A percentile compares a stretch with the other conserved stretches of the same genome.
Evolutionary conservation across 179 eudicot species (phyloP).

Genomic region (Sideroxylon spinosum): DNA sequence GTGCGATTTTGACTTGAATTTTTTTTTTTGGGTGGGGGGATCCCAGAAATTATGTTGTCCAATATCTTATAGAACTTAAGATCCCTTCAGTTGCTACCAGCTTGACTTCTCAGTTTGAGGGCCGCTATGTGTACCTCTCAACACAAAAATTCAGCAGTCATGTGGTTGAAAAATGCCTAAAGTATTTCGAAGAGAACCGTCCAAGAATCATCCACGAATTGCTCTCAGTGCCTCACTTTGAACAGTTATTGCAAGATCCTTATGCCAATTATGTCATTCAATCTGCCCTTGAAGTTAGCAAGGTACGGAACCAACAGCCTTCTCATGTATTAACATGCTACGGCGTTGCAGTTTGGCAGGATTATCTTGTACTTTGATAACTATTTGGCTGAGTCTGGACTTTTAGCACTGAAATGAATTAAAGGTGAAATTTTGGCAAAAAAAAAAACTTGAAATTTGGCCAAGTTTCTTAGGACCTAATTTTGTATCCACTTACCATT

Average conservation of each 20-base stretch:
- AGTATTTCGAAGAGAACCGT: conserved; percentile 40
- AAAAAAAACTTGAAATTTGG: too few relatives aligned
- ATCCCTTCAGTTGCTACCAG: conserved; percentile 39
- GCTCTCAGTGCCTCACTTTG: conserved; percentile 55
- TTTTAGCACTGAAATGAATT: conserved; percentile 1
- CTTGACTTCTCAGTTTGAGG: conserved; percentile 51
- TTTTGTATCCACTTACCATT: background rate
- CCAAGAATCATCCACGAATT: conserved; percentile 56
- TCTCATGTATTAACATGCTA: background rate
- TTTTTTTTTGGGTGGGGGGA: conserved; percentile 4
- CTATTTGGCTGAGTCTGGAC: conserved; percentile 1
- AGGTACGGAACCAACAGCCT: conserved; percentile 34
- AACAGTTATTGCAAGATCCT: conserved; percentile 70
- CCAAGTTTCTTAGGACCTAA: background rate
- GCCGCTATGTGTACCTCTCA: conserved; percentile 50
- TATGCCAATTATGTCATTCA: conserved; percentile 74
- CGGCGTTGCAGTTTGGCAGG: background rate
- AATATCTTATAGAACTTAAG: conserved; percentile 56
- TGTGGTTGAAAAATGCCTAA: conserved; percentile 69
- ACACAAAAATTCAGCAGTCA: conserved; percentile 80
- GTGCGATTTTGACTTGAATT: background rate
- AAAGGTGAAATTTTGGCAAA: too few relatives aligned
- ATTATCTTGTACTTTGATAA: background rate
- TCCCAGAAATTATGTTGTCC: conserved; percentile 73
- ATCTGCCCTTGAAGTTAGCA: conserved; percentile 55